phyloP scores from a whole-genome alignment of 2,329 filamentous ascomycete genomes.

The Aspergillus brunneoviolaceus region DNA sequence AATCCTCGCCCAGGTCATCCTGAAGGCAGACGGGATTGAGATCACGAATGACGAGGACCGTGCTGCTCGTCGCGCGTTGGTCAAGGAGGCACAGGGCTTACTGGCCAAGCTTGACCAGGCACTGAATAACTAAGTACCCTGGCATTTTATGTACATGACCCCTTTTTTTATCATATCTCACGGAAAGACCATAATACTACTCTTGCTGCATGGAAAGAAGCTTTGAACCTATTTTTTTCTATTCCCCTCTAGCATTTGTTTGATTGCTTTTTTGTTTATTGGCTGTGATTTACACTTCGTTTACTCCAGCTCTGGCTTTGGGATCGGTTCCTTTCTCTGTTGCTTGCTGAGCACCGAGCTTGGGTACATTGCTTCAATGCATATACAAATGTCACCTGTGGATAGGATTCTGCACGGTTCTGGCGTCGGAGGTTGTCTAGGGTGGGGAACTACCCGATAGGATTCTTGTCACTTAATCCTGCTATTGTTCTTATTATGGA shows the following conservation, averaged over 20 bases:
- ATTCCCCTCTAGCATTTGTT: not conserved
- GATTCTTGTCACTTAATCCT: not conserved
- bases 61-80: conserved; percentile 48
- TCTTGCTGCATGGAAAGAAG: not conserved
- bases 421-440: not conserved
- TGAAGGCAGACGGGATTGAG: conserved; percentile 70
- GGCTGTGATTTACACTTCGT: not conserved
- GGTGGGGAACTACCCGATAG: not conserved
- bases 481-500: not conserved
- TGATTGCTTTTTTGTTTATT: conserved; percentile 1
- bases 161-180: not conserved
- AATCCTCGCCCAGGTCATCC: conserved; percentile 43
- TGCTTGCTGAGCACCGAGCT: not conserved
- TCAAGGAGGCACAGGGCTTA: conserved; percentile 44
- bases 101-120: conserved; percentile 40
- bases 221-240: not conserved
- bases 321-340: conserved; percentile 2
- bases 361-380: not conserved
- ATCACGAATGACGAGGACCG: conserved; percentile 64
- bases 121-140: conserved; percentile 15
- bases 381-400: not conserved
- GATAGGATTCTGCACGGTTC: not conserved
- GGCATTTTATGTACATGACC: not conserved
- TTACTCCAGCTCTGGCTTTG: not conserved
- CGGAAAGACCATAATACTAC: conserved; percentile 2